These are phyloP conservation scores for Rhodamnia argentea DNA, from an alignment of 345 rosid genomes.

Conservation along the genomic window DNA sequence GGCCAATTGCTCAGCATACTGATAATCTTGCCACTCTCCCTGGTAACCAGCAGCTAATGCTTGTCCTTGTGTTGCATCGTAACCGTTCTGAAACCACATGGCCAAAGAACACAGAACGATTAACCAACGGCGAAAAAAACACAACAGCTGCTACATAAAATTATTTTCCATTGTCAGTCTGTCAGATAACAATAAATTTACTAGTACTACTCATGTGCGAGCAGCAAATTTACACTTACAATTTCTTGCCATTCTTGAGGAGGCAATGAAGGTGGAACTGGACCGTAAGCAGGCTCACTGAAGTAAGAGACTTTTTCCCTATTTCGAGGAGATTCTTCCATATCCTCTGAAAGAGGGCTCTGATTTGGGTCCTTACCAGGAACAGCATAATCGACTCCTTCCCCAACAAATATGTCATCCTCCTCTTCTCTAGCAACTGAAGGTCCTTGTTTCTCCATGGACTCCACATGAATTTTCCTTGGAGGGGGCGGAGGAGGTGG, in stretches of 20 bases:
- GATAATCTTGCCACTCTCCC: conserved; percentile 91
- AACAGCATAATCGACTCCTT: conserved; percentile 61
- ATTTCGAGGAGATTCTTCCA: conserved; percentile 96
- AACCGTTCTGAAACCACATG: conserved; percentile 52
- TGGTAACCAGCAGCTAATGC: conserved; percentile 62
- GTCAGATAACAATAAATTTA: background rate
- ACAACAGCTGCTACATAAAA: background rate
- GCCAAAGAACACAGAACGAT: background rate
- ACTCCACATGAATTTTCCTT: conserved; percentile 32
- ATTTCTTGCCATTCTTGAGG: conserved; percentile 75
- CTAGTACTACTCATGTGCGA: background rate
- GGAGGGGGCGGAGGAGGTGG: conserved; percentile 70
- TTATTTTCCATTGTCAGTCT: background rate
- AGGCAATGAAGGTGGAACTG: conserved; percentile 58
- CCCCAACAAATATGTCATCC: conserved; percentile 88
- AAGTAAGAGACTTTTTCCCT: conserved; percentile 70
- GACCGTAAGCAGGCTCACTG: conserved; percentile 68
- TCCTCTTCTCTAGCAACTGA: conserved; percentile 55
- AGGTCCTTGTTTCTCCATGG: conserved; percentile 46
- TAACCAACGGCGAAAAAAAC: background rate
- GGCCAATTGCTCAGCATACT: conserved; percentile 74
- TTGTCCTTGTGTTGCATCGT: conserved; percentile 65
- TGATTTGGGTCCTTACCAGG: conserved; percentile 72
- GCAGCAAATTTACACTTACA: conserved; percentile 27
- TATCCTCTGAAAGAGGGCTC: conserved; percentile 94